Base-by-base conservation (phyloP, 2,329 filamentous ascomycete species). In the Diplodia intermedia region DNA sequence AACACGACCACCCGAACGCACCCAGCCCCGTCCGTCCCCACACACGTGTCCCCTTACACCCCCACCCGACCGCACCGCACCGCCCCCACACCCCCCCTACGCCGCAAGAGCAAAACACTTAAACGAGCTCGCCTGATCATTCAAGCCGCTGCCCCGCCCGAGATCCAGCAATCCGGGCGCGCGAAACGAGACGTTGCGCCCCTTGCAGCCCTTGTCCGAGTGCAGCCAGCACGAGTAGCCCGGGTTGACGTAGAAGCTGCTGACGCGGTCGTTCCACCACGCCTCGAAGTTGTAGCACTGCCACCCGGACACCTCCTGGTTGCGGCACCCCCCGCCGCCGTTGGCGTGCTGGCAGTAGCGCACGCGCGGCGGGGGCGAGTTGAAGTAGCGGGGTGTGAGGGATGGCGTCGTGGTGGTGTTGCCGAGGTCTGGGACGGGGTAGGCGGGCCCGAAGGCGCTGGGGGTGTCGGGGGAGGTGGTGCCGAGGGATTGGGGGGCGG, bases 301-400 rank as follows among this genome's bases (percentile, higher is more conserved):
- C 9, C 7, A 4, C 11, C 15, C 36, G 4, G 5, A 1, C n/a
- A 60, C 18, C 20, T 60, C 55, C 11, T 43, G 20, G 55, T 60
- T 60, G 36, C 11, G 8, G 36, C 55, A 60, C 9, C 11, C 36
- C 9, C 55, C 55, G 11, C 4, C 6, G 11, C 36, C 55, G 55
- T 47, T 60, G 20, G 20, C 55, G 55, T 60, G 55, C 55, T 43
- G 33, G 55, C 55, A 60, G 55, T 60, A 60, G n/a, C 36, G 55
- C n/a, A 43, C 23, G 2, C 23, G 23, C 23, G 15, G 20, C 1
- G n/a, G 11, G 31, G 2, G 6, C 15, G 12, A 2, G 5, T 14
- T 26, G 23, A 26, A n/a, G 54, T 8, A 4, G 15, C 7, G 18
- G 2, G 54, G 23, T 3, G 23, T 26, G 23, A 23, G 23, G 1